Evolutionary conservation across 2,329 filamentous ascomycete species (phyloP), one percentile per base, ranked within the genome.

Genomic region (Aspergillus sclerotialis): DNA sequence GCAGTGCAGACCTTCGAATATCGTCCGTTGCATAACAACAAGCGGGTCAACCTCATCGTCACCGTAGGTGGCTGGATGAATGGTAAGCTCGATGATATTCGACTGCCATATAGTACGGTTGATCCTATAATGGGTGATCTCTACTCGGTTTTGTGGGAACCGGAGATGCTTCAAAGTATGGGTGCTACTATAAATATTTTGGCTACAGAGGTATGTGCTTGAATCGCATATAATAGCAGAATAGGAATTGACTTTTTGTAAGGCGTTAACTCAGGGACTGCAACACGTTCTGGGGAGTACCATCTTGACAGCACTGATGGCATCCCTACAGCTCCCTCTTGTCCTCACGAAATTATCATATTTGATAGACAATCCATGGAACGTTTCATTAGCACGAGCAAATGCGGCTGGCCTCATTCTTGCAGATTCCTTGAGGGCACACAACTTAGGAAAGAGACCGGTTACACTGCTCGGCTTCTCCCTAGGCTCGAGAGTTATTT

Each of bases 51-150:
- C 50, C 73, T 98, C 18, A 92, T 98, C 44, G 80, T 98, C 25
- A 96, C 92, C 0, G 78, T 98, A 18, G 88, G 90, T 0, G 92
- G 92, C 3, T 98, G 92, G 92, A 93, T 98, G 84, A 95, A 87
- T 26, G 92, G 93, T 52, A 96, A 94, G 56, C 81, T 94, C 34
- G 92, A 98, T 64, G 92, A 98, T 59, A 89, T 98, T 32, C 84
- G 92, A 40, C 65, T 98, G 52, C 92, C 92, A 6, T 98, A 84
- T 63, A 95, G 88, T 66, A 98, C 93, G 0, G 83, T 98, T 5
- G 89, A 98, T 59, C 87, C 93, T 1, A 78, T 96, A 43, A 98
- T 98, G 92, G 92, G 92, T 9, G 92, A 98, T 56, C 80, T 98
- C 11, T 98, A 98, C 65, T 95, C 90, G 1, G 82, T 98, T 8